A percentile compares a stretch with the other conserved stretches of the same genome.
phyloP scores from a whole-genome alignment of 352 stramenopile genomes.

The Phytophthora colocasiae region DNA sequence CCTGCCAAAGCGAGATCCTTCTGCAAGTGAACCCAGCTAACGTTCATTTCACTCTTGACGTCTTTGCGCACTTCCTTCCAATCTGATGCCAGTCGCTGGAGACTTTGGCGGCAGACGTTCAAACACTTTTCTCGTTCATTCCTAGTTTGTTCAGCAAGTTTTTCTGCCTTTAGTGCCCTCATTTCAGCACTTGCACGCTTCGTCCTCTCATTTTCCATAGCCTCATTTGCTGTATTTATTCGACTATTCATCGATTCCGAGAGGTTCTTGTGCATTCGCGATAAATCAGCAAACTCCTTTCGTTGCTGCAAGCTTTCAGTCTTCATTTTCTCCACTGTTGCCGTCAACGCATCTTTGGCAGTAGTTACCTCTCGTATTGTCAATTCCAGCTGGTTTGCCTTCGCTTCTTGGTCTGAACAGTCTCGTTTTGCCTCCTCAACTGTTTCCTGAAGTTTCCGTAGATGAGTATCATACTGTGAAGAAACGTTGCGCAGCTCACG shows the following conservation, averaged over 20 bases:
- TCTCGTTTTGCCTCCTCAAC: constrained; percentile 23
- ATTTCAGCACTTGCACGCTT: constrained; percentile 31
- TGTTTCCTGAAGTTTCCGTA: constrained; percentile 37
- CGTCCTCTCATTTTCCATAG: constrained; percentile 43
- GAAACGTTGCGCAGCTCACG: constrained; percentile 34
- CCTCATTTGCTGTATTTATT: constrained; percentile 32
- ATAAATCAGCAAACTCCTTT: constrained; percentile 70
- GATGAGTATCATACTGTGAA: constrained; percentile 38
- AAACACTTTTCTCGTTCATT: constrained; percentile 37
- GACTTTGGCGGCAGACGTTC: constrained; percentile 34
- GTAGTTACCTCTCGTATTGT: constrained; percentile 22
- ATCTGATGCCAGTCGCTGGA: constrained; percentile 40
- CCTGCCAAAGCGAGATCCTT: constrained; percentile 37
- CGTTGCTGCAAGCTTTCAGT: constrained; percentile 48
- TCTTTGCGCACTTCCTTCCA: constrained; percentile 41
- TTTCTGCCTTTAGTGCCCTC: constrained; percentile 37
- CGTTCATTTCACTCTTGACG: constrained; percentile 43
- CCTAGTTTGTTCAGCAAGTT: constrained; percentile 32
- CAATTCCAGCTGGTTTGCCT: constrained; percentile 21
- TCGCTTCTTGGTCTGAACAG: constrained; percentile 16
- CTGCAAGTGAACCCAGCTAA: constrained; percentile 38
- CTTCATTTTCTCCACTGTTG: constrained; percentile 40
- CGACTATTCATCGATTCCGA: constrained; percentile 50
- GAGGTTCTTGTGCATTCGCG: constrained; percentile 75
- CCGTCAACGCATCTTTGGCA: constrained; percentile 42